Conservation (phyloP, 2,329 filamentous ascomycete species). For the Grosmannia penicillata region DNA sequence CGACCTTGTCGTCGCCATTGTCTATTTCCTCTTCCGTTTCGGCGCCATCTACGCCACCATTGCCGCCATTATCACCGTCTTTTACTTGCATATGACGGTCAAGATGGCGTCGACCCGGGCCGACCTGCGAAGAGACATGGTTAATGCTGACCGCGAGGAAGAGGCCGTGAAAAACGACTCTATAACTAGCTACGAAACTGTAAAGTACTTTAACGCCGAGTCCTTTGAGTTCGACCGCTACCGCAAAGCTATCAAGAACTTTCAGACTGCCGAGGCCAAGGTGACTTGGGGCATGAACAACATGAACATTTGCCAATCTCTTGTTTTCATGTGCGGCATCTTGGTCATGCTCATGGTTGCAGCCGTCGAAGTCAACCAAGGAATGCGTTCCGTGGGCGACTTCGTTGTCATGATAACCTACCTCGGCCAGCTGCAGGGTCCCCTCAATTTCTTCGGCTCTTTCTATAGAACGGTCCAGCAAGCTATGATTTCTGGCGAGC, state of each 20-base stretch:
- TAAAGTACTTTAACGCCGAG: slow-evolving; percentile 83
- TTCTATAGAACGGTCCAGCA: slow-evolving; percentile 95
- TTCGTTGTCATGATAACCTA: slow-evolving; percentile 65
- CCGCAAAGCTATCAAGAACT: slow-evolving; percentile 52
- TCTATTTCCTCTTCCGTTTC: slow-evolving; percentile 63
- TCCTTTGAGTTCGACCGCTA: slow-evolving; percentile 65
- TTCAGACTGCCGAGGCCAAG: slow-evolving; percentile 60
- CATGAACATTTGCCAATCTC: slow-evolving; percentile 69
- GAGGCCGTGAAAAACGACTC: slow-evolving; percentile 98
- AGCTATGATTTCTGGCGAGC: slow-evolving; percentile 92
- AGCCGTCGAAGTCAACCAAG: slow-evolving; percentile 60
- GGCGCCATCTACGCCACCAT: slow-evolving; percentile 85
- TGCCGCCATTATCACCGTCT: slow-evolving; percentile 80
- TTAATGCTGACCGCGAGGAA: slow-evolving; percentile 86
- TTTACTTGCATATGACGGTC: slow-evolving; percentile 92
- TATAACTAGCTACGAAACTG: slow-evolving; percentile 94
- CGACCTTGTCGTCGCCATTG: slow-evolving; percentile 73
- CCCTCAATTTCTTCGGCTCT: slow-evolving; percentile 78
- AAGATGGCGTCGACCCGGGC: slow-evolving; percentile 89
- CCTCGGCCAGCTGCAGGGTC: slow-evolving; percentile 64
- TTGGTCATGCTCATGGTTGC: slow-evolving; percentile 58
- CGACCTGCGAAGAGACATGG: slow-evolving; percentile 83
- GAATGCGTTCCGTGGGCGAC: slow-evolving; percentile 49
- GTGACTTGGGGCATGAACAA: slow-evolving; percentile 63
- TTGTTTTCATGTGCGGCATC: slow-evolving; percentile 66